Base-by-base conservation (phyloP, 2,329 filamentous ascomycete species). In the Aureobasidium namibiae region DNA sequence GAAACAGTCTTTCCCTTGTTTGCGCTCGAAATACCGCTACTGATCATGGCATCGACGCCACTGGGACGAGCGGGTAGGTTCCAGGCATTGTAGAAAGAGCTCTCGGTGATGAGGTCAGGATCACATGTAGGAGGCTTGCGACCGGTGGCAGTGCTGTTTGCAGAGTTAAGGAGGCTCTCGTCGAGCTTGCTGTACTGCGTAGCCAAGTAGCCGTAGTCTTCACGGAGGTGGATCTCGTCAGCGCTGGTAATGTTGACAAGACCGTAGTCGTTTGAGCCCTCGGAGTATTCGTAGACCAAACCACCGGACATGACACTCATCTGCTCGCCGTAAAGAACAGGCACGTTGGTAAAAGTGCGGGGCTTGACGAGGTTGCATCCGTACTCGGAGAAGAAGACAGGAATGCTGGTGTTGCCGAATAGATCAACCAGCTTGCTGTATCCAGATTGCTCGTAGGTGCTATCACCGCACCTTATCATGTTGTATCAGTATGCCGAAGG, bases 381-480 rank as follows among this genome's bases (percentile, higher is more conserved):
- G 65, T 82, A 84, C 69, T 91, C 88, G 63, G 85, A 89, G 76
- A 88, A 90, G 78, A 90, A 90, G 65, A 90, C 78, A 41, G 87
- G 87, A 23, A 90, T 78, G 21, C 82, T 81, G 39, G 80, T 81
- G 61, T 76, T 76, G 63, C 77, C 73, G 75, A 91, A 89, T 69
- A 85, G 81, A 2, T 75, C 69, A 56, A 86, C 82, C 38, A 89
- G 75, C 26, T 76, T 73, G 64, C 84, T 75, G 69, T 84, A 89
- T 36, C 80, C 79, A 56, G 77, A 78, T 60, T 80, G 69, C 70
- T 81, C 86, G 39, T 78, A 82, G 61, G 83, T 83, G 16, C 84
- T 74, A 52, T 81, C 82, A 66, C 86, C 88, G 80, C 86, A 89
- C 41, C 39, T n/a, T n/a, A n/a, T n/a, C n/a, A n/a, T n/a, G n/a